Evolutionary conservation across 345 rosid species (phyloP).

Genomic region (Erucastrum elatum): DNA sequence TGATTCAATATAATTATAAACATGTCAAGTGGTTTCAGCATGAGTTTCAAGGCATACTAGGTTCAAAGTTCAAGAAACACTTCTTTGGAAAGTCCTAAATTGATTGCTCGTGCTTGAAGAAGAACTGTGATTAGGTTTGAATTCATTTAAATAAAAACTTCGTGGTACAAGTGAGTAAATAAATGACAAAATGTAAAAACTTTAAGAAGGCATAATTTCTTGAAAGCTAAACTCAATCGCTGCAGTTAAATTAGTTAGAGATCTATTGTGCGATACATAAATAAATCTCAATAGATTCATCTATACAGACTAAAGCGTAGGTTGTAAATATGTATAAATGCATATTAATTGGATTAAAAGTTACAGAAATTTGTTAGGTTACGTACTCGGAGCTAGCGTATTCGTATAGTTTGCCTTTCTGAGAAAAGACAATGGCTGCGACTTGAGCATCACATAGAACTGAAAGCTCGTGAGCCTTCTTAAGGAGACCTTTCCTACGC

Average conservation of each 20-base stretch:
- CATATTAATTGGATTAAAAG: neutral
- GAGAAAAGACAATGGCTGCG: constrained; percentile 51
- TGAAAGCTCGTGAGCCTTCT: constrained; percentile 63
- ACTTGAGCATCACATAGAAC: constrained; percentile 45
- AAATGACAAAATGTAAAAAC: neutral
- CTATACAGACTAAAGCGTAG: neutral
- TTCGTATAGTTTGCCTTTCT: constrained; percentile 45
- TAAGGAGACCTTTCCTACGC: constrained; percentile 53
- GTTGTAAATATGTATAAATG: neutral
- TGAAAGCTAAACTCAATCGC: neutral
- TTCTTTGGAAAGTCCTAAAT: constrained; percentile 20
- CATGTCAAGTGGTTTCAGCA: constrained; percentile 20
- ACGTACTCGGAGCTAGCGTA: constrained; percentile 53
- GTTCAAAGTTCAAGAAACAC: constrained; percentile 22
- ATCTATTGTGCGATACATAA: neutral
- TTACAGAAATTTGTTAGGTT: neutral
- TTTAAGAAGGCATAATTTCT: neutral
- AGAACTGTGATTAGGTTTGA: neutral
- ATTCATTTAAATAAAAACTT: neutral
- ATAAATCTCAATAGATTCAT: neutral
- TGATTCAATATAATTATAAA: neutral
- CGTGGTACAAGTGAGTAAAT: neutral
- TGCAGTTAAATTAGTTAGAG: neutral
- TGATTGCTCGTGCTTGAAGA: constrained; percentile 5
- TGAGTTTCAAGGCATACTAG: constrained; percentile 31